Conservation (phyloP, 371 early-diverging fungal species). For the Syncephalastrum racemosum region DNA sequence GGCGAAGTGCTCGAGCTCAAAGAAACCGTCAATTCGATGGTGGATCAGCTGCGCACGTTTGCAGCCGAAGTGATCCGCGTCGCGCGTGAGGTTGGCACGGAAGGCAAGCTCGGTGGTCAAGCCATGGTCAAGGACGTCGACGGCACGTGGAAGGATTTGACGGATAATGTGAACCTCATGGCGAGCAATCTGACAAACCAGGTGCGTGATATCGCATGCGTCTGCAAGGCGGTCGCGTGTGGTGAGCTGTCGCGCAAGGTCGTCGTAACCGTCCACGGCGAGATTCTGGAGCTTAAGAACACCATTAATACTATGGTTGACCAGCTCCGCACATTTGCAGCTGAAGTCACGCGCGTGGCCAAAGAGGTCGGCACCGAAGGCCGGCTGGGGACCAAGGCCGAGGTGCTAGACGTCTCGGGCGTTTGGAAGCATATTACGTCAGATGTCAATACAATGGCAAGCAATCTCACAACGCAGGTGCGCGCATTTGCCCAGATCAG, state of each 20-base stretch:
- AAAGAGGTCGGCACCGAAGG: conserved; percentile 60
- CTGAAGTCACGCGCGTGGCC: conserved; percentile 49
- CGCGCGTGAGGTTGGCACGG: conserved; percentile 62
- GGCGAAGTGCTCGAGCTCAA: conserved; percentile 32
- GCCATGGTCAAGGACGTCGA: conserved; percentile 52
- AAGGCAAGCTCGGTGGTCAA: conserved; percentile 62
- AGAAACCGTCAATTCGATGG: conserved; percentile 11
- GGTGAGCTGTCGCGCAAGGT: conserved; percentile 49
- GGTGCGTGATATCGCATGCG: conserved; percentile 46
- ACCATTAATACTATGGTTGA: conserved; percentile 60
- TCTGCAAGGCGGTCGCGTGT: conserved; percentile 47
- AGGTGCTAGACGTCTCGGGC: conserved; percentile 55
- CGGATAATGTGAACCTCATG: conserved; percentile 57
- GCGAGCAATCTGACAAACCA: conserved; percentile 53
- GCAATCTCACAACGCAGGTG: conserved; percentile 56
- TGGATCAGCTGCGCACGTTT: conserved; percentile 33
- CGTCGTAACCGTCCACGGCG: conserved; percentile 44
- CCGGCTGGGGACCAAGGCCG: conserved; percentile 32
- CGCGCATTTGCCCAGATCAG: conserved; percentile 66
- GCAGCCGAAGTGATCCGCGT: conserved; percentile 64
- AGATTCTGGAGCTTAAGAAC: conserved; percentile 51
- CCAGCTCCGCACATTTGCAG: conserved; percentile 43
- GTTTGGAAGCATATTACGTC: conserved; percentile 68
- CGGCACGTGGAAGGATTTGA: conserved; percentile 63
- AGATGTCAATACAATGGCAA: conserved; percentile 55